Evolutionary conservation across 192 early-diverging fungal species (phyloP), one percentile per base, ranked within the genome.

Genomic region (Chytriomyces hyalinus): DNA sequence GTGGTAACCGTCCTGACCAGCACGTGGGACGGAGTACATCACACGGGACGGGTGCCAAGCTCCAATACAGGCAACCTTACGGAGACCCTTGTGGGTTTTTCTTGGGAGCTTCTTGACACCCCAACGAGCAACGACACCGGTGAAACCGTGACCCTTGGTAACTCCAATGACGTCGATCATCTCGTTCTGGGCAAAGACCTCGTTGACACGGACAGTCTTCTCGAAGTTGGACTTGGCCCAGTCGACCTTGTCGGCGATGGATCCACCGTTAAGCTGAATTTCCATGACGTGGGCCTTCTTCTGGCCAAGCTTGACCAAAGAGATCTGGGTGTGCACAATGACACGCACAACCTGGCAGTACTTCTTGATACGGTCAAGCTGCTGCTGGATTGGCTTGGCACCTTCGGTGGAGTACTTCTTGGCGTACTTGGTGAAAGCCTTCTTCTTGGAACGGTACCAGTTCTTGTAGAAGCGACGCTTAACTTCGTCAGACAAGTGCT

Each of bases 381-480:
- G 95, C 80, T 91, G 92, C 73, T 88, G 85, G 80, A 99, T 93
- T 80, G 94, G 91, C 81, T 86, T 86, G 82, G 86, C 92, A 77
- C 91, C 93, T 36, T 94, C 91, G 4, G 61, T 53, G 66, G 95
- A 87, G 89, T 97, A 94, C 90, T 98, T 98, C 90, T 94, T 91
- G 82, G 95, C 92, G 89, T 98, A 98, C 90, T 97, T 97, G 90
- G 97, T 99, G 92, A 96, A 99, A 47, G 97, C 98, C 94, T 99
- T 99, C 89, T 97, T 97, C 94, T 99, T 99, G 83, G 96, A 96
- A 84, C 93, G 91, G 93, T 99, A 99, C 95, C 96, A 99, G 94
- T 97, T 99, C 93, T 98, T 96, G 95, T 99, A 99, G 94, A 99
- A 98, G 86, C 98, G 93, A 83, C 98, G 95, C 91, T 93, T 96